Evolutionary conservation across 768 basidiomycete genomes (phyloP).

Genomic region (Pulveroboletus sp.): DNA sequence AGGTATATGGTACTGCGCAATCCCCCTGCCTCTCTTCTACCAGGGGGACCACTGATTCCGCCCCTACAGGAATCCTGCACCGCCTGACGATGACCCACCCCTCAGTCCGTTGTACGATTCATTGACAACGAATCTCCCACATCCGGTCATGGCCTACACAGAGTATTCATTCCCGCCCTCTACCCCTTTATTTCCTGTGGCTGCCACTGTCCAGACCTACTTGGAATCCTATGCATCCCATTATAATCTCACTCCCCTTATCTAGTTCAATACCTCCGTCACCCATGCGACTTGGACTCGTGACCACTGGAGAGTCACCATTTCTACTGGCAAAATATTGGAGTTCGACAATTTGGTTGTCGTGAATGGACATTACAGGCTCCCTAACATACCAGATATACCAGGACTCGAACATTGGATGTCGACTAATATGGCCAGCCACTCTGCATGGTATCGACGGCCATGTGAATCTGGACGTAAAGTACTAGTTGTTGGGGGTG

Average conservation of each 20-base stretch:
- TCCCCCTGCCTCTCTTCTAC: neutral
- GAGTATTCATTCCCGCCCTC: conserved; percentile 65
- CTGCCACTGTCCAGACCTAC: conserved; percentile 62
- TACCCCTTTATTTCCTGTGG: conserved; percentile 66
- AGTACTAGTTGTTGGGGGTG: conserved; percentile 47
- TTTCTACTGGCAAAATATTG: conserved; percentile 35
- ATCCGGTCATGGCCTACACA: conserved; percentile 69
- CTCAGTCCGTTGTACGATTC: conserved; percentile 73
- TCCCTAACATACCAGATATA: conserved; percentile 57
- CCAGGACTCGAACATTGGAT: conserved; percentile 64
- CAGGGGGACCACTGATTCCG: neutral
- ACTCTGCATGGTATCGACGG: conserved; percentile 66
- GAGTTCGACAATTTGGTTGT: conserved; percentile 65
- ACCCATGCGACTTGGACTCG: conserved; percentile 38
- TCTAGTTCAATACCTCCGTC: conserved; percentile 62
- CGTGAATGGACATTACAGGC: conserved; percentile 71
- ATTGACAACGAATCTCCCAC: conserved; percentile 77
- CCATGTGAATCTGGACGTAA: conserved; percentile 38
- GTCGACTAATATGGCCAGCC: conserved; percentile 45
- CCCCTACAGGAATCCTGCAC: conserved; percentile 51
- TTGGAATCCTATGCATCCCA: conserved; percentile 59
- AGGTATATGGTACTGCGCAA: conserved; percentile 70
- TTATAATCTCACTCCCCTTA: conserved; percentile 57
- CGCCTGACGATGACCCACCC: conserved; percentile 49
- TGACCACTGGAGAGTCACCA: conserved; percentile 47